phyloP scores from a whole-genome alignment of 306 rosid genomes.

The Sphenostylis stenocarpa region DNA sequence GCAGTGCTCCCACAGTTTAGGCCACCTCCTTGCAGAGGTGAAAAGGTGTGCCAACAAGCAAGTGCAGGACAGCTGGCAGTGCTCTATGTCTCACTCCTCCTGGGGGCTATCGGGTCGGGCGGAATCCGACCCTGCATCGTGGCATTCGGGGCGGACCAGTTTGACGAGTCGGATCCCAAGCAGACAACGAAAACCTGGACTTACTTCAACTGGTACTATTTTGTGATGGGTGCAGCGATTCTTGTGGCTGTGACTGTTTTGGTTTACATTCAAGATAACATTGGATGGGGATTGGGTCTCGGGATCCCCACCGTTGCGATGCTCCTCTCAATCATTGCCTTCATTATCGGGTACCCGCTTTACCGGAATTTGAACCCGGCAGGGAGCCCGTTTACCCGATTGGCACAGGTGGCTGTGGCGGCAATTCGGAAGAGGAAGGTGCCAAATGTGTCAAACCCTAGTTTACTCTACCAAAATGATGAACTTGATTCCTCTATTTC shows the following conservation, averaged over 20 bases:
- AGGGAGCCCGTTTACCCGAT: conserved; percentile 92
- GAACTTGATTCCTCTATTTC: conserved; percentile 71
- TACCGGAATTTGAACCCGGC: conserved; percentile 77
- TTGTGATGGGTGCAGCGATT: conserved; percentile 79
- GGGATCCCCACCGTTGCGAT: conserved; percentile 81
- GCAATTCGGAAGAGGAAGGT: conserved; percentile 72
- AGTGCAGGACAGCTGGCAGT: conserved; percentile 57
- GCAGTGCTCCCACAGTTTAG: conserved; percentile 74
- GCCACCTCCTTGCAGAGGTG: conserved; percentile 73
- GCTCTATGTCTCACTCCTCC: conserved; percentile 53
- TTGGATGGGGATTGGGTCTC: conserved; percentile 95
- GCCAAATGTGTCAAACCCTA: conserved; percentile 18
- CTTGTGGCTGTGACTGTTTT: conserved; percentile 87
- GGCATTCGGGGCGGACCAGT: conserved; percentile 94
- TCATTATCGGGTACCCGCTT: conserved; percentile 71
- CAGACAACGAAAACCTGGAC: conserved; percentile 69
- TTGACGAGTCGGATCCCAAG: conserved; percentile 72
- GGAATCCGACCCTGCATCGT: conserved; percentile 98
- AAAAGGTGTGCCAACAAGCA: conserved; percentile 65
- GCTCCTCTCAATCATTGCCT: conserved; percentile 67
- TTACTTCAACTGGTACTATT: conserved; percentile 95
- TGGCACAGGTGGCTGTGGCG: conserved; percentile 68
- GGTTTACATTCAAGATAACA: conserved; percentile 81
- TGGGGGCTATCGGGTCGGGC: conserved; percentile 79
- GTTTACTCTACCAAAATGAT: conserved; percentile 58